Evolutionary conservation across 1,284 basidiomycete species (phyloP).

Genomic region (Irpex sp.): DNA sequence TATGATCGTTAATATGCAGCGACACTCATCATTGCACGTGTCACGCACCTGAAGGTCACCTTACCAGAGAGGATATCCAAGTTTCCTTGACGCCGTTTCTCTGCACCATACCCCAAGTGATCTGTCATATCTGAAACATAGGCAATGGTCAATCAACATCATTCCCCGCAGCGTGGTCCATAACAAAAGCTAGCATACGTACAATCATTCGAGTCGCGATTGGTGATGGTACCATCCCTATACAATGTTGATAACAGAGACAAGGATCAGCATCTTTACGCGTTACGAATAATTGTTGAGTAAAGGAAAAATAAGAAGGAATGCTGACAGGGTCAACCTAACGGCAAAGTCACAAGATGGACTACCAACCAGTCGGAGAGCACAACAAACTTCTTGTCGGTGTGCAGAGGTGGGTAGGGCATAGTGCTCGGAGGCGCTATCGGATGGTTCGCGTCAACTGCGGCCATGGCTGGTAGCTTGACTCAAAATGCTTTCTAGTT

Average conservation of each 20-base stretch:
- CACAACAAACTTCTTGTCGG: conserved; percentile 81
- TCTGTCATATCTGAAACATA: conserved; percentile 65
- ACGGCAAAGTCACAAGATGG: neutral
- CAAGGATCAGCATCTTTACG: neutral
- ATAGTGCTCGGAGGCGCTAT: conserved; percentile 57
- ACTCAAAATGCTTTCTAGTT: neutral
- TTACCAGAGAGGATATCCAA: conserved; percentile 64
- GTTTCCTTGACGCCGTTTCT: conserved; percentile 69
- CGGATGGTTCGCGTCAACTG: conserved; percentile 1
- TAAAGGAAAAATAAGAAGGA: neutral
- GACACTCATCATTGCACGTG: neutral
- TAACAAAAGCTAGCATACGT: conserved; percentile 24
- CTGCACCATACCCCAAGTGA: conserved; percentile 69
- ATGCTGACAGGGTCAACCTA: neutral
- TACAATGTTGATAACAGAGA: conserved; percentile 5
- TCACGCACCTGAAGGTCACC: conserved; percentile 68
- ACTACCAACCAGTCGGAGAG: conserved; percentile 80
- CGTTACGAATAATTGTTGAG: neutral
- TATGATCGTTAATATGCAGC: neutral
- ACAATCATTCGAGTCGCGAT: conserved; percentile 90
- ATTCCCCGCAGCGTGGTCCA: neutral
- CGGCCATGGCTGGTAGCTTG: neutral
- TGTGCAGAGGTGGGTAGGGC: conserved; percentile 76
- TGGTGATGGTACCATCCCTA: conserved; percentile 93
- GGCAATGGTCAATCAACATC: conserved; percentile 7